Percentiles rank a stretch among this genome's conserved stretches.
phyloP scores from a whole-genome alignment of 1,284 basidiomycete species.

The Limonomyces culmigenus region DNA sequence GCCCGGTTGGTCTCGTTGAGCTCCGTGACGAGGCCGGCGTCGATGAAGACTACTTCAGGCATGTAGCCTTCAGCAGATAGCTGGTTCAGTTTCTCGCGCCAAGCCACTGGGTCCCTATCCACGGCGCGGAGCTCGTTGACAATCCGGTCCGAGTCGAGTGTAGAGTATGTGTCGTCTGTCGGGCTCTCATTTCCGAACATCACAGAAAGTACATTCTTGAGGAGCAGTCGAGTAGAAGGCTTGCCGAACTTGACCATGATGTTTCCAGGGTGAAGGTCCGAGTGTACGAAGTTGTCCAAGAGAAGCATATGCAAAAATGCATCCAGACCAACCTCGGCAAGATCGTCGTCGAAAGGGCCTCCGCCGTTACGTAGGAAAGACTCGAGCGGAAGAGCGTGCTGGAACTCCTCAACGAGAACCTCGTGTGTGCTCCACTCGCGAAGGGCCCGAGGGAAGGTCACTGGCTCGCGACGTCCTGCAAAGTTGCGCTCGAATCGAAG shows the following conservation, averaged over 20 bases:
- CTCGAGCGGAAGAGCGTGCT: slow-evolving; percentile 88
- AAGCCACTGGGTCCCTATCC: slow-evolving; percentile 39
- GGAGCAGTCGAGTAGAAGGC: slow-evolving; percentile 43
- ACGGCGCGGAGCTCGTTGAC: slow-evolving; percentile 52
- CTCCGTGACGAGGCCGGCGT: slow-evolving; percentile 87
- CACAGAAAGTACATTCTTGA: slow-evolving; percentile 33
- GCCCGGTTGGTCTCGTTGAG: slow-evolving; percentile 67
- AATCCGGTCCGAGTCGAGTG: slow-evolving; percentile 40
- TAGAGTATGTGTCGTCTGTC: slow-evolving; percentile 14
- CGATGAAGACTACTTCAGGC: slow-evolving; percentile 92
- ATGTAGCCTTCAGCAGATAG: slow-evolving; percentile 67
- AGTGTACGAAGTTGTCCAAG: slow-evolving; percentile 95
- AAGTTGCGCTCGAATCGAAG: slow-evolving; percentile 82
- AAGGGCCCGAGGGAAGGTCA: slow-evolving; percentile 85
- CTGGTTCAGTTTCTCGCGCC: slow-evolving; percentile 53
- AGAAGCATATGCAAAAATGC: slow-evolving; percentile 98
- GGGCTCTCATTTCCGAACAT: slow-evolving; percentile 25
- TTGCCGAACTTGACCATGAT: slow-evolving; percentile 96
- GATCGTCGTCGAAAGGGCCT: slow-evolving; percentile 76
- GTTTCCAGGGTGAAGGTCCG: slow-evolving; percentile 89
- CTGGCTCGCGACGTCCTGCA: slow-evolving; percentile 55
- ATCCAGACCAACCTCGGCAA: slow-evolving; percentile 89
- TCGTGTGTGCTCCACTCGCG: slow-evolving; percentile 64
- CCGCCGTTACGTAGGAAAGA: slow-evolving; percentile 80
- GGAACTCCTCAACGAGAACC: slow-evolving; percentile 83